Evolutionary conservation across 129 eudicot species (phyloP).

Genomic region (Pittosporum tobira): DNA sequence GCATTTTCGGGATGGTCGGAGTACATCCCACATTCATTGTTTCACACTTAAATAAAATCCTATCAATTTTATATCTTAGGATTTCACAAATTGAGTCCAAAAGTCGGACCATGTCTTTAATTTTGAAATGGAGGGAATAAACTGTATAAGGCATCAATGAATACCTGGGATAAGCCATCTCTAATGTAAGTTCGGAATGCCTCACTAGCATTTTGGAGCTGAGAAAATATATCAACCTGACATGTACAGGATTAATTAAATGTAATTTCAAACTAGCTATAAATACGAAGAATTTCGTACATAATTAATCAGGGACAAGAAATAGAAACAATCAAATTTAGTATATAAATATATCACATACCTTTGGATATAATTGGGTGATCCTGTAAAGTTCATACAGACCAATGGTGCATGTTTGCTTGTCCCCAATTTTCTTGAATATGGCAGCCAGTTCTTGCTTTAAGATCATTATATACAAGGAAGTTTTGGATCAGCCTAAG

Average conservation of each 20-base stretch:
- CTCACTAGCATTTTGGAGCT: conserved; percentile 96
- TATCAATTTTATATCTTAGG: no score
- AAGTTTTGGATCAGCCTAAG: conserved; percentile 18
- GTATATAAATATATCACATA: conserved; percentile 5
- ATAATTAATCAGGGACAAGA: background rate
- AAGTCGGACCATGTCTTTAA: no score
- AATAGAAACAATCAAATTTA: background rate
- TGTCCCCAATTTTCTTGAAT: conserved; percentile 95
- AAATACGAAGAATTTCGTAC: background rate
- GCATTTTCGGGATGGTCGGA: no score
- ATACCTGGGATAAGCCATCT: conserved; percentile 97
- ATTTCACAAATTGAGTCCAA: no score
- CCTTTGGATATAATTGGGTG: conserved; percentile 93
- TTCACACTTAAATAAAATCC: no score
- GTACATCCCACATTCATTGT: no score
- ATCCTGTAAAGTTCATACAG: conserved; percentile 82
- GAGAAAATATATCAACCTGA: conserved; percentile 96
- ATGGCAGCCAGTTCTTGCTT: conserved; percentile 98
- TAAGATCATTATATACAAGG: conserved; percentile 12
- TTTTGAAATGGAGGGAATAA: background rate
- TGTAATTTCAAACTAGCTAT: background rate
- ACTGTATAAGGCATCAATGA: conserved; percentile 6
- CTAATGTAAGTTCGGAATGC: conserved; percentile 95
- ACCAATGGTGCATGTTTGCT: conserved; percentile 94
- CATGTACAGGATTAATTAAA: background rate